These are phyloP conservation scores for Kwoniella dejecticola DNA, from an alignment of 768 basidiomycete genomes.

Conservation along the genomic window DNA sequence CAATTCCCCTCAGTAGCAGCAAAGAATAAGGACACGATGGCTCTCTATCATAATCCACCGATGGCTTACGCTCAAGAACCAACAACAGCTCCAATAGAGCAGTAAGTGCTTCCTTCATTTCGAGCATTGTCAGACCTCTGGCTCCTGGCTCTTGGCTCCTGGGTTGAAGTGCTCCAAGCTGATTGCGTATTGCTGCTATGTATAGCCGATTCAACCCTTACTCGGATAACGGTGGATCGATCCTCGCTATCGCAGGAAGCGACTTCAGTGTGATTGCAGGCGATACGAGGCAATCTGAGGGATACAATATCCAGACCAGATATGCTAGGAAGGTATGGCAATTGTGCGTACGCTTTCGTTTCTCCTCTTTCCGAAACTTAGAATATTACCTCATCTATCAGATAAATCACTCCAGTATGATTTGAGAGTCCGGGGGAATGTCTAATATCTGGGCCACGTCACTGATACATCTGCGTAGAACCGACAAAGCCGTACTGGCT, in stretches of 20 bases:
- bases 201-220: conserved; percentile 74
- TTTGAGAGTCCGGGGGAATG: too few species aligned
- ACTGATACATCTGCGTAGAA: too few species aligned
- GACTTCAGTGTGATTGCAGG: conserved; percentile 94
- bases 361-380: too few species aligned
- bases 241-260: conserved; percentile 83
- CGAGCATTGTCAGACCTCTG: too few species aligned
- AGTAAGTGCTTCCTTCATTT: conserved; percentile 30
- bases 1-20: too few species aligned
- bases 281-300: conserved; percentile 94
- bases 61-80: conserved; percentile 25
- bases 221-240: conserved; percentile 91
- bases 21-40: too few species aligned
- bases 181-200: background rate
- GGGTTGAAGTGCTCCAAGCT: too few species aligned
- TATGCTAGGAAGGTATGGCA: conserved; percentile 94
- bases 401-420: too few species aligned
- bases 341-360: conserved; percentile 63
- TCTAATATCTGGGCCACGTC: too few species aligned
- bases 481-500: conserved; percentile 87
- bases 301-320: conserved; percentile 96
- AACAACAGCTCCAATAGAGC: conserved; percentile 43
- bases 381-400: too few species aligned
- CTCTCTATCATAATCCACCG: conserved; percentile 35
- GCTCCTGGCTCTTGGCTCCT: too few species aligned